Evolutionary conservation across 108 stramenopile genomes (phyloP), one percentile per base, ranked within the genome.

Genomic region (Cyclostephanos invisitatus): DNA sequence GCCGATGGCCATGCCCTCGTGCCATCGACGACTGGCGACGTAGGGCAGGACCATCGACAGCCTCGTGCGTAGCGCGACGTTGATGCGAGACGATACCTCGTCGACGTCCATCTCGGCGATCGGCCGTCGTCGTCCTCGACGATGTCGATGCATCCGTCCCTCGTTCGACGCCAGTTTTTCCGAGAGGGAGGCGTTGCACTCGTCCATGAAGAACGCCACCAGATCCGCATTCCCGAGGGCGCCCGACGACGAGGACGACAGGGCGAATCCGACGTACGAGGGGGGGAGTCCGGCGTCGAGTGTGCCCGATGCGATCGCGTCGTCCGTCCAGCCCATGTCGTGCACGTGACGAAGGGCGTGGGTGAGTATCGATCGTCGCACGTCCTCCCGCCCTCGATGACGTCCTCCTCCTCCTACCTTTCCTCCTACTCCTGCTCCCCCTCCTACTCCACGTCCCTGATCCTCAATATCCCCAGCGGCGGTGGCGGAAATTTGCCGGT

Each of bases 1-100:
- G 15, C 94, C 91, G 68, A 95, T 59, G 2, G 94, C 94, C 90
- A 95, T 91, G 17, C 83, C 91, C 50, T 90, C 80, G 56, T 92
- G 91, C 94, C 94, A 95, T 72, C 81, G 71, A 25, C 68, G 49
- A 44, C 68, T 62, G 17, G 66, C 35, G 2, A 91, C 68, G 51
- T 67, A 85, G 5, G 84, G 84, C 32, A 72, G 7, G 1, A 83
- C 81, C 66, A 77, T 77, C n/a, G 74, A 59, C 15, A 90, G 72
- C 35, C 89, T 78, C 15, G 46, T 25, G 64, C 80, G 68, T 69
- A 83, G 81, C 64, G 76, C 85, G 17, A 84, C 78, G 60, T 71
- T 27, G 21, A 77, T 70, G 15, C 73, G 67, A 7, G 62, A 32
- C 7, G 74, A 27, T 17, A 65, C 67, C 37, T 68, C 49, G 20